Percentiles rank a stretch among this genome's conserved stretches.
phyloP scores from a whole-genome alignment of 176 grass and related monocot genomes.

The Typha latifolia region DNA sequence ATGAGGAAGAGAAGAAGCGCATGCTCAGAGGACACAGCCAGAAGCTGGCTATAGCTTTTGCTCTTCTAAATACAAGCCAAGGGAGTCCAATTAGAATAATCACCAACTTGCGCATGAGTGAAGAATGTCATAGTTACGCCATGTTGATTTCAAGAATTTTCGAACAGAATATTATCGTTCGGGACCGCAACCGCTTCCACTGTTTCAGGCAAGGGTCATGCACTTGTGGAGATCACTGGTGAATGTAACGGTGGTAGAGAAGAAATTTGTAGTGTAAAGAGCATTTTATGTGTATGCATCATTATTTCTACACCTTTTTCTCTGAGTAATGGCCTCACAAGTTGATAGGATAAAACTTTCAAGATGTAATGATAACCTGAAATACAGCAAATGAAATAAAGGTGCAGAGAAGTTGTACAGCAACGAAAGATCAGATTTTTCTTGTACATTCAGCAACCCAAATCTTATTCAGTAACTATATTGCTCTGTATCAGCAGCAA shows the following conservation, averaged over 20 bases:
- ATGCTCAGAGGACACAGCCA: slow-evolving; percentile 43
- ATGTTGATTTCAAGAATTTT: slow-evolving; percentile 48
- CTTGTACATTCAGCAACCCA: background rate
- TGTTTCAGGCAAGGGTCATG: slow-evolving; percentile 50
- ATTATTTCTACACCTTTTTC: background rate
- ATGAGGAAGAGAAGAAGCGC: slow-evolving; percentile 53
- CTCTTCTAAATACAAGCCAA: slow-evolving; percentile 41
- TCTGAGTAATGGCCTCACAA: background rate
- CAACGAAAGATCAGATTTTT: background rate
- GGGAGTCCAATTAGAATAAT: slow-evolving; percentile 38
- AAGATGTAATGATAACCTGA: background rate
- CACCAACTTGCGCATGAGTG: slow-evolving; percentile 68
- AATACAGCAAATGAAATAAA: background rate
- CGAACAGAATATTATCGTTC: slow-evolving; percentile 40
- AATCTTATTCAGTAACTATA: background rate
- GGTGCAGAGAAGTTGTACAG: background rate
- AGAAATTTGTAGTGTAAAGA: background rate
- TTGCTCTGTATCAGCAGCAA: background rate
- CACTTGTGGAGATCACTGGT: slow-evolving; percentile 58
- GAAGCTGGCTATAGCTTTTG: slow-evolving; percentile 84
- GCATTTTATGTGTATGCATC: background rate
- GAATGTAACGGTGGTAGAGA: background rate
- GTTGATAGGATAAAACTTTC: background rate
- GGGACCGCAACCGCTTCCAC: slow-evolving; percentile 67
- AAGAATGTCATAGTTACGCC: slow-evolving; percentile 66